phyloP scores from a whole-genome alignment of 768 basidiomycete genomes.

The Cystofilobasidium ferigula region DNA sequence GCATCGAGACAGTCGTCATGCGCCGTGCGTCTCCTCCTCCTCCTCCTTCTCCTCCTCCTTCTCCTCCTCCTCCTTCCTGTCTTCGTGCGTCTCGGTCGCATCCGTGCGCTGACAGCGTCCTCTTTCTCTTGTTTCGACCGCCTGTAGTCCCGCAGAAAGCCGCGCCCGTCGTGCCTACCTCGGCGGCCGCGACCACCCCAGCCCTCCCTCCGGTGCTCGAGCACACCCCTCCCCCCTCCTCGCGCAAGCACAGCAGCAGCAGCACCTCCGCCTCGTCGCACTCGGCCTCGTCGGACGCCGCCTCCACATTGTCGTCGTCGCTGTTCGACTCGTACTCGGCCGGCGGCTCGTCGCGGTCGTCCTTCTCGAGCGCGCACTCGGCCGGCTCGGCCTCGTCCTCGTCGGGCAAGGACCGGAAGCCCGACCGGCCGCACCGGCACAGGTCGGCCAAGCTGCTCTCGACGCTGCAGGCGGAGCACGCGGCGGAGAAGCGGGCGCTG shows the following conservation, averaged over 20 bases:
- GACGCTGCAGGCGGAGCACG: not conserved
- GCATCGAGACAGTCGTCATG: slow-evolving; percentile 10
- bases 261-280: too few species aligned
- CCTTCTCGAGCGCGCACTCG: too few species aligned
- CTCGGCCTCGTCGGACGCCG: not conserved
- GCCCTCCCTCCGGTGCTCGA: not conserved
- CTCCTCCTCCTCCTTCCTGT: too few species aligned
- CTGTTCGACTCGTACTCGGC: not conserved
- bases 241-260: too few species aligned
- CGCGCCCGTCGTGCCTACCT: too few species aligned
- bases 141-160: too few species aligned
- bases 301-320: not conserved
- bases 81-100: too few species aligned
- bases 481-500: not conserved
- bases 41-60: too few species aligned
- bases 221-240: not conserved
- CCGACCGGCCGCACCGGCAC: not conserved
- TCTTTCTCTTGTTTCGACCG: too few species aligned
- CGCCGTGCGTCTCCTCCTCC: not conserved
- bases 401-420: not conserved
- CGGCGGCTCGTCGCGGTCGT: not conserved
- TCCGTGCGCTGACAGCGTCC: too few species aligned
- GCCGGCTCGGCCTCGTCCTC: not conserved
- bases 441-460: not conserved
- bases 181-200: not conserved